Evolutionary conservation across 2,329 filamentous ascomycete genomes (phyloP).

Genomic region (Ceratocystiopsis sp.): DNA sequence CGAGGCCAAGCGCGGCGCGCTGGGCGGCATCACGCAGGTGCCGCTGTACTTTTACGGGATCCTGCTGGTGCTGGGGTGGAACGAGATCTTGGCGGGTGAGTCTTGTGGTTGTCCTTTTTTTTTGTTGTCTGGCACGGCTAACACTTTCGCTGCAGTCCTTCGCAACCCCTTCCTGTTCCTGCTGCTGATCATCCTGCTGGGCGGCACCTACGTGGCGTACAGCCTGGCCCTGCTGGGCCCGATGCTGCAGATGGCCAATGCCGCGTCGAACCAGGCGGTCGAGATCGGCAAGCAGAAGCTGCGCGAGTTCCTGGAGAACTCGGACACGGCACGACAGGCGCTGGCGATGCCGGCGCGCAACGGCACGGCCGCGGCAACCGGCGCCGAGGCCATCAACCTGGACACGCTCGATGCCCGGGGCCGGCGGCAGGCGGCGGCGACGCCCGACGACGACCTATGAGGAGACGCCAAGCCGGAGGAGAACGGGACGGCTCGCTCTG

Average conservation of each 20-base stretch:
- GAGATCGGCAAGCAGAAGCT: slow-evolving; percentile 87
- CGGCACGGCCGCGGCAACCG: slow-evolving; percentile 10
- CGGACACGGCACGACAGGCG: slow-evolving; percentile 70
- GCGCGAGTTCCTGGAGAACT: slow-evolving; percentile 74
- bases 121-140: no score
- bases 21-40: slow-evolving; percentile 86
- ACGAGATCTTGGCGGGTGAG: slow-evolving; percentile 88
- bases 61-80: slow-evolving; percentile 88
- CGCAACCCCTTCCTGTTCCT: slow-evolving; percentile 90
- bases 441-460: no score
- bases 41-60: slow-evolving; percentile 89
- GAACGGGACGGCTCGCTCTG: no score
- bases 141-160: slow-evolving; percentile 41
- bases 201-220: slow-evolving; percentile 77
- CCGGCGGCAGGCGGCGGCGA: slow-evolving; percentile 16
- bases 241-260: slow-evolving; percentile 88
- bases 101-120: slow-evolving; percentile 1
- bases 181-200: slow-evolving; percentile 59
- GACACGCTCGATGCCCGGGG: slow-evolving; percentile 44
- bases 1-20: slow-evolving; percentile 90
- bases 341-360: slow-evolving; percentile 51
- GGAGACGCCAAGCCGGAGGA: no score
- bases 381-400: slow-evolving; percentile 35
- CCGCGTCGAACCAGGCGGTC: slow-evolving; percentile 68
- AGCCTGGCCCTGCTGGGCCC: slow-evolving; percentile 90